Evolutionary conservation across 176 grass and related monocot species (phyloP).

Genomic region (Thalia dealbata): DNA sequence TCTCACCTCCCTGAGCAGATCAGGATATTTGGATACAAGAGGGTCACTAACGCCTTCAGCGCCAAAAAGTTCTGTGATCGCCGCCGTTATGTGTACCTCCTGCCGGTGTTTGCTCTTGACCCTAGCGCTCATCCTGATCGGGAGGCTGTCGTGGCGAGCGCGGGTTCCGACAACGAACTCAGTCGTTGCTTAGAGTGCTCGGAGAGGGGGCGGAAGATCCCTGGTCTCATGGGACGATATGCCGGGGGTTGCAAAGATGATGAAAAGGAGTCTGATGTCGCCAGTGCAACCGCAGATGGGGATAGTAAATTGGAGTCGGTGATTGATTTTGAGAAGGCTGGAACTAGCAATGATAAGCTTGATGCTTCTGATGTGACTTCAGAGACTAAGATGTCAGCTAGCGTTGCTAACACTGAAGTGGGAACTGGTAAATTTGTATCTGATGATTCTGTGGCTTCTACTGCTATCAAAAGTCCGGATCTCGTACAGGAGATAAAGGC

Average conservation of each 20-base stretch:
- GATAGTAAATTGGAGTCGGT: conserved; percentile 19
- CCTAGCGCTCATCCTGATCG: conserved; percentile 64
- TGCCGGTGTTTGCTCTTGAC: conserved; percentile 72
- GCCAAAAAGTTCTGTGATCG: conserved; percentile 91
- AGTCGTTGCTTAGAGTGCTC: conserved; percentile 76
- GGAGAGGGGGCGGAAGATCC: conserved; percentile 78
- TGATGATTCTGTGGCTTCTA: conserved; percentile 2
- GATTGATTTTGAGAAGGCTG: neutral
- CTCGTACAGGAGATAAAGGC: neutral
- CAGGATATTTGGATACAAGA: conserved; percentile 60
- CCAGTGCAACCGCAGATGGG: neutral
- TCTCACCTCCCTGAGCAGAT: conserved; percentile 59
- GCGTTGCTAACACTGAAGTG: conserved; percentile 6
- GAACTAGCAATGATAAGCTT: neutral
- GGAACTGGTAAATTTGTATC: neutral
- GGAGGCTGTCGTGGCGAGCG: conserved; percentile 70
- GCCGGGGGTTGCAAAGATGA: conserved; percentile 17
- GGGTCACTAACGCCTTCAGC: conserved; percentile 75
- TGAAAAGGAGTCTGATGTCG: neutral
- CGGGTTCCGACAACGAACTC: conserved; percentile 63
- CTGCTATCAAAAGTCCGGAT: neutral
- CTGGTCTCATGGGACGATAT: conserved; percentile 48
- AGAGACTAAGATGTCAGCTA: conserved; percentile 1
- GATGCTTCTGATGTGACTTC: conserved; percentile 3
- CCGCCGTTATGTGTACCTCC: conserved; percentile 70